Conservation (phyloP, 257 asterid genomes). For the Cruciata laevipes region DNA sequence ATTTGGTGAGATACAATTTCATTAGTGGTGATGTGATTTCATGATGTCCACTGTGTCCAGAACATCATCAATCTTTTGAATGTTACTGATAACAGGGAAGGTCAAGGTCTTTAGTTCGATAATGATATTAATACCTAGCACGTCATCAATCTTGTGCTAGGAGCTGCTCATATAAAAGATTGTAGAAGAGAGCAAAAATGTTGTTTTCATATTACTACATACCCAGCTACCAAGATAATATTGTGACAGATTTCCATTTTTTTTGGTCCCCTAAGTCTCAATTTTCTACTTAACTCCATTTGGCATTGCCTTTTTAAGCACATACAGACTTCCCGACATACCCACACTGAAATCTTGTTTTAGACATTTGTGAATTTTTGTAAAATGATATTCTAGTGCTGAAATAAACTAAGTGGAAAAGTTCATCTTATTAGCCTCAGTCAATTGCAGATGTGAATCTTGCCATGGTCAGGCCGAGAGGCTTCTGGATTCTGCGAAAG, state of each 20-base stretch:
- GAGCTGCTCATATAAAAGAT: background rate
- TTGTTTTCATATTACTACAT: background rate
- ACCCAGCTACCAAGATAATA: background rate
- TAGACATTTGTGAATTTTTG: no score
- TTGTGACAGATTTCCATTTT: background rate
- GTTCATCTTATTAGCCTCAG: constrained; percentile 7
- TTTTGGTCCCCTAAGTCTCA: no score
- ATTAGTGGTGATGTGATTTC: background rate
- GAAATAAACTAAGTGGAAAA: background rate
- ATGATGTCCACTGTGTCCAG: background rate
- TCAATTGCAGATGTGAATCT: constrained; percentile 80
- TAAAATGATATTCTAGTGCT: background rate
- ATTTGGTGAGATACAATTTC: background rate
- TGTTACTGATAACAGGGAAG: background rate
- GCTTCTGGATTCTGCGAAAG: constrained; percentile 97
- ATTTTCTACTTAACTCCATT: background rate
- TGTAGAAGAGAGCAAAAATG: background rate
- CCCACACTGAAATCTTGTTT: background rate
- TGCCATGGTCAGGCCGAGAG: constrained; percentile 99
- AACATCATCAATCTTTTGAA: background rate
- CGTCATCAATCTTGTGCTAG: background rate
- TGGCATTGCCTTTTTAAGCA: background rate
- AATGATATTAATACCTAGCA: background rate
- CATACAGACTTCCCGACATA: background rate
- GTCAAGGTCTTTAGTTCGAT: background rate